Base-by-base conservation (phyloP, 306 rosid species). In the Malus fusca region DNA sequence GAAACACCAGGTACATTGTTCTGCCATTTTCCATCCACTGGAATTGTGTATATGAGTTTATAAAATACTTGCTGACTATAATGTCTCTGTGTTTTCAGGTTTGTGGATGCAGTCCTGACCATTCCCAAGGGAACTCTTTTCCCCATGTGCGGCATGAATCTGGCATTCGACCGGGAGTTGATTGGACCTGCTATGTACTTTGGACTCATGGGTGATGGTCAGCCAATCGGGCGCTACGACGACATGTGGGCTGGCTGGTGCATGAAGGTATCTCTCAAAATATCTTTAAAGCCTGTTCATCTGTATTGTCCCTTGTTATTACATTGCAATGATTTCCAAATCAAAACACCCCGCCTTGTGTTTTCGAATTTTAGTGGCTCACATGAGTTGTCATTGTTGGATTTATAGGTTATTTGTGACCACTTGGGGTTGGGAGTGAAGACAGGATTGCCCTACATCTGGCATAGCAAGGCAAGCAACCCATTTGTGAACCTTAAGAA, bases 171-270 rank as follows among this genome's bases (percentile, higher is more conserved):
- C 88, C 96, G 97, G 22, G 92, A 88, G 18, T 72, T 92, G 68
- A 87, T 92, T 19, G 97, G 97, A 51, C 92, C 97, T 43, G 97
- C 92, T 23, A 87, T 92, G 97, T 90, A 92, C 90, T 90, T 92
- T 35, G 97, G 93, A 73, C 96, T 92, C 74, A 90, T 92, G 96
- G 97, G 97, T 26, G 96, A 92, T 43, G 93, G 91, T 51, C 97
- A 92, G 75, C 97, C 96, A 22, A 80, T 88, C 4, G 96, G 96
- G 10, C 96, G 91, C 70, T 90, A 92, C 37, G 93, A 90, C 19
- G 92, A 87, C 66, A 92, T 92, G 96, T 92, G 97, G 97, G 97
- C 97, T 78, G 96, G 96, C n/a, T 92, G 97, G 97, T 92, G 97
- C 80, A 77, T 73, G 58, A 92, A 90, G 93, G 97, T 92, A 80